Conservation (phyloP, 2,329 filamentous ascomycete species). For the Calonectria naviculata region DNA sequence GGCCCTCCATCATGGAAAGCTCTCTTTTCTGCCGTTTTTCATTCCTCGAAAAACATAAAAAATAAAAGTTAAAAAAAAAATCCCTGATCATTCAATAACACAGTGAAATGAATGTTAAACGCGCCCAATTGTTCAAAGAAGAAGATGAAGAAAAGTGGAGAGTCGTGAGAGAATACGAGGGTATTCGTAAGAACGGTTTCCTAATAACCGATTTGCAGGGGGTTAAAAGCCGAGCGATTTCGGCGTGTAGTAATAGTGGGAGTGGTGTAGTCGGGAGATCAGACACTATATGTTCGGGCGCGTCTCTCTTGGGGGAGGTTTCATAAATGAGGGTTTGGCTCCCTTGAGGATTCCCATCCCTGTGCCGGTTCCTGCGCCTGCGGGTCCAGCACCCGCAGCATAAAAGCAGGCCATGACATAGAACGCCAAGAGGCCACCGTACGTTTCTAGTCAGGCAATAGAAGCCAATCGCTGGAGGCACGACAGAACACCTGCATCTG, state of each 20-base stretch:
- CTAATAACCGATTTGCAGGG: background rate
- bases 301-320: conserved; percentile 17
- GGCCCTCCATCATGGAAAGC: conserved; percentile 22
- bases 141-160: conserved; percentile 22
- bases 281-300: conserved; percentile 27
- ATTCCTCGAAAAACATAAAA: background rate
- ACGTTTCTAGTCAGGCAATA: conserved; percentile 29
- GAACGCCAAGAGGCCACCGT: conserved; percentile 31
- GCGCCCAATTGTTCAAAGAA: background rate
- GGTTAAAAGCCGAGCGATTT: background rate
- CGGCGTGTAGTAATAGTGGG: background rate
- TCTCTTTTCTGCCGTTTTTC: conserved; percentile 16
- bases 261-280: background rate
- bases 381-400: conserved; percentile 39
- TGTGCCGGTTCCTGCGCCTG: conserved; percentile 34
- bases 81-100: conserved; percentile 22
- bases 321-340: conserved; percentile 14
- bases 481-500: conserved; percentile 51
- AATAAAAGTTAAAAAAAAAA: background rate
- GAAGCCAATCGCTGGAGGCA: conserved; percentile 56
- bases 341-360: conserved; percentile 23
- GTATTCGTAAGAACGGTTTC: conserved; percentile 29
- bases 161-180: conserved; percentile 17
- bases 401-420: conserved; percentile 37
- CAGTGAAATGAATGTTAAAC: conserved; percentile 28